Conservation (phyloP, 768 basidiomycete genomes). For the Fomitopsis pulvina region DNA sequence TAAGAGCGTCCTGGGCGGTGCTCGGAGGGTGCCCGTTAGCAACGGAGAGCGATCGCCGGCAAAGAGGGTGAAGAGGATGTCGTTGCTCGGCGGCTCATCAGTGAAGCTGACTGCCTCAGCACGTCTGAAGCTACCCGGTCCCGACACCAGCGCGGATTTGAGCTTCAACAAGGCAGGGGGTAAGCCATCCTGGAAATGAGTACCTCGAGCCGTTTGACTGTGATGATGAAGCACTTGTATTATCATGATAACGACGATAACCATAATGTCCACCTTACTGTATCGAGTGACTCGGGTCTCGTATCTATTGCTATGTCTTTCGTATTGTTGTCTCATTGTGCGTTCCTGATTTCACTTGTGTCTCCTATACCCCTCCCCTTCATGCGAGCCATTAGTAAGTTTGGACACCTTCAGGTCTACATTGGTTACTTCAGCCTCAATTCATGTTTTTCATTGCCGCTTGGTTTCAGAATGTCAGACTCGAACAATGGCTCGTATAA, state of each 20-base stretch:
- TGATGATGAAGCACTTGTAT: not conserved
- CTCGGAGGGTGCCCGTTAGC: constrained; percentile 35
- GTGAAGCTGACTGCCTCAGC: constrained; percentile 20
- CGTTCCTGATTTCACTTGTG: constrained; percentile 1
- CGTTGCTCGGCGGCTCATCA: constrained; percentile 35
- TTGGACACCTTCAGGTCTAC: too few species aligned
- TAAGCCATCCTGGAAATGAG: constrained; percentile 57
- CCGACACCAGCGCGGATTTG: constrained; percentile 40
- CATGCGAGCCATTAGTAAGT: constrained; percentile 8
- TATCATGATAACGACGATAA: not conserved
- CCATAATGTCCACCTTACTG: not conserved
- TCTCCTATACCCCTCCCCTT: constrained; percentile 11
- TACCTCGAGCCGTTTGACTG: not conserved
- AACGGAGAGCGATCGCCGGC: constrained; percentile 39
- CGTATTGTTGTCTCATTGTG: not conserved
- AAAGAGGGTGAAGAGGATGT: constrained; percentile 54
- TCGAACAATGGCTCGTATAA: too few species aligned
- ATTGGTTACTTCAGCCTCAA: too few species aligned
- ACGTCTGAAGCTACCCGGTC: constrained; percentile 23
- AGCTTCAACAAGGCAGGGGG: constrained; percentile 37
- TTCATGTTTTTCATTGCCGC: not conserved
- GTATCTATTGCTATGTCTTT: not conserved
- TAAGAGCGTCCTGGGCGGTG: constrained; percentile 17
- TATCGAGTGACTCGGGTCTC: not conserved
- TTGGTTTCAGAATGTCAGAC: too few species aligned